Percentiles rank a stretch among this genome's conserved stretches.
phyloP scores from a whole-genome alignment of 129 eudicot genomes.

The Mikania micrantha region DNA sequence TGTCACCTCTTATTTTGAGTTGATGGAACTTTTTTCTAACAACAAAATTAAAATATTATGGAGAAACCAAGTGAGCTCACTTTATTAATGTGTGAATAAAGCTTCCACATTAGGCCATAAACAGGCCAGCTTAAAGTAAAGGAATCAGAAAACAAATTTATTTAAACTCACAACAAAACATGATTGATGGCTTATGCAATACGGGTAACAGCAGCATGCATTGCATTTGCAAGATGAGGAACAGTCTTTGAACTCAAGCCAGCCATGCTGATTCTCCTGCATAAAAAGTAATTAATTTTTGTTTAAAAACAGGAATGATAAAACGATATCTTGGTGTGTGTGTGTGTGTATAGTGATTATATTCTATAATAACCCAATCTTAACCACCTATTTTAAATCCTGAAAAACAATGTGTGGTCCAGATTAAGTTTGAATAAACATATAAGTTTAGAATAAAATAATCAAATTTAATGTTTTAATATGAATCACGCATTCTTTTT shows the following conservation, averaged over 20 bases:
- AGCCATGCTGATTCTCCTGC: slow-evolving; percentile 98
- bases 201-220: slow-evolving; percentile 82
- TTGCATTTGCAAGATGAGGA: slow-evolving; percentile 93
- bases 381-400: too few species aligned
- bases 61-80: not conserved
- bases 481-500: too few species aligned
- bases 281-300: not conserved
- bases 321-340: not conserved
- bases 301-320: not conserved
- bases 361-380: too few species aligned
- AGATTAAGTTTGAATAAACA: too few species aligned
- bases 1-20: not conserved
- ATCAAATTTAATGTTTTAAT: too few species aligned
- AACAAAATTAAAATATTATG: not conserved
- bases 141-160: not conserved
- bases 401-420: too few species aligned
- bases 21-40: not conserved
- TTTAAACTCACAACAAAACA: slow-evolving; percentile 17
- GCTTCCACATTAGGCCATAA: slow-evolving; percentile 5
- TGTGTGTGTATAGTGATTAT: too few species aligned
- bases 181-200: not conserved
- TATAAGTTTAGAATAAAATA: too few species aligned
- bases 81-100: slow-evolving; percentile 12
- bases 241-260: slow-evolving; percentile 88
- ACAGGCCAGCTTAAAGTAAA: slow-evolving; percentile 13